Evolutionary conservation across 257 asterid genomes (phyloP).

Genomic region (Fraxinus anomala): DNA sequence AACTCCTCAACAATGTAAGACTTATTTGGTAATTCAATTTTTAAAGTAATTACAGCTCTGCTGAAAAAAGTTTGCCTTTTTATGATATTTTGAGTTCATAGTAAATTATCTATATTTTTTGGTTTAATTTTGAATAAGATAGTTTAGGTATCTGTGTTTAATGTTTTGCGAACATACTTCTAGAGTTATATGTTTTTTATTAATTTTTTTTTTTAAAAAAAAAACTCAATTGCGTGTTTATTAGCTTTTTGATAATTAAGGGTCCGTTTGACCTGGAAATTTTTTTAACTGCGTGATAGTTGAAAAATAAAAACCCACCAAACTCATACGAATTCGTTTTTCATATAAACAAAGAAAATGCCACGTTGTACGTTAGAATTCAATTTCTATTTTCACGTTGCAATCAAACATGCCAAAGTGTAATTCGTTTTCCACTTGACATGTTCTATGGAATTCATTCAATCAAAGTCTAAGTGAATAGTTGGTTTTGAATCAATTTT

Average conservation of each 20-base stretch:
- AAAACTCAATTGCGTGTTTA: neutral
- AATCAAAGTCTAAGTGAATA: no score
- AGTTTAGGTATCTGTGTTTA: neutral
- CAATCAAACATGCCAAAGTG: no score
- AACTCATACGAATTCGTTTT: no score
- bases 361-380: no score
- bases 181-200: neutral
- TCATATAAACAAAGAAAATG: no score
- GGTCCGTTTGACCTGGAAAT: no score
- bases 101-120: neutral
- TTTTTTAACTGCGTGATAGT: no score
- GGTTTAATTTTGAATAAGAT: neutral
- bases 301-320: no score
- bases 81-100: neutral
- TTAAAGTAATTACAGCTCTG: neutral
- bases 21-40: neutral
- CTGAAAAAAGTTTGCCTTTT: neutral
- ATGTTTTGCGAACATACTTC: conserved; percentile 1
- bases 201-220: no score
- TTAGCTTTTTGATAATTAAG: neutral
- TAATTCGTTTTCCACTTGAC: no score
- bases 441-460: no score
- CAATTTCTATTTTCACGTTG: no score
- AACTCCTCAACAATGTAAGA: conserved; percentile 70
- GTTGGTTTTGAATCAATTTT: neutral